Percentiles rank a stretch among this genome's conserved stretches.
Evolutionary conservation across 257 asterid species (phyloP).

Genomic region (Misopates orontium): DNA sequence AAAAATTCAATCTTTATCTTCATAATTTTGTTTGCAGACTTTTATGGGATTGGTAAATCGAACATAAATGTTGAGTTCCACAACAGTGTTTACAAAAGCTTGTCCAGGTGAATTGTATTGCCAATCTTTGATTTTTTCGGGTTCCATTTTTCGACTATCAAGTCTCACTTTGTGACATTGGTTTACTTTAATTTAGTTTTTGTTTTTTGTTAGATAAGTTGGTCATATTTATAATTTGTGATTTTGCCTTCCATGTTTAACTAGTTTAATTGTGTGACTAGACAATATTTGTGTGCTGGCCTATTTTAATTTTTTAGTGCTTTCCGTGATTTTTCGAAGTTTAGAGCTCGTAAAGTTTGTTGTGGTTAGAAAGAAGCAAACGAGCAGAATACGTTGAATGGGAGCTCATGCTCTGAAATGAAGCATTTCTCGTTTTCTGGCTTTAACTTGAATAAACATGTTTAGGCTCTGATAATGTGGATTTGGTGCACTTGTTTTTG

Average conservation of each 20-base stretch:
- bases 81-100: constrained; percentile 60
- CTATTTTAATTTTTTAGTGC: background rate
- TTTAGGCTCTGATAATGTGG: background rate
- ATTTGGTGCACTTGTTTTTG: background rate
- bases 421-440: background rate
- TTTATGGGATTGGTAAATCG: constrained; percentile 49
- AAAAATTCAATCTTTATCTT: background rate
- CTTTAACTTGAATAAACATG: background rate
- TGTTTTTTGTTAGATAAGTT: too few species aligned
- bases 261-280: too few species aligned
- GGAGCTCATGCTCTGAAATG: background rate
- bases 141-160: constrained; percentile 4
- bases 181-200: constrained; percentile 3
- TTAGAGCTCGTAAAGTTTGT: background rate
- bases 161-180: constrained; percentile 18
- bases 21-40: too few species aligned
- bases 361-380: background rate
- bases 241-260: too few species aligned
- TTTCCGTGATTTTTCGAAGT: background rate
- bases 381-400: background rate
- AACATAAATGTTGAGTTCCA: constrained; percentile 70
- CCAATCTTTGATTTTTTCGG: constrained; percentile 13
- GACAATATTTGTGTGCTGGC: too few species aligned
- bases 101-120: constrained; percentile 54
- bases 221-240: background rate